Base-by-base conservation (phyloP, 1,284 basidiomycete species). In the Pseudozyma flocculosa region DNA sequence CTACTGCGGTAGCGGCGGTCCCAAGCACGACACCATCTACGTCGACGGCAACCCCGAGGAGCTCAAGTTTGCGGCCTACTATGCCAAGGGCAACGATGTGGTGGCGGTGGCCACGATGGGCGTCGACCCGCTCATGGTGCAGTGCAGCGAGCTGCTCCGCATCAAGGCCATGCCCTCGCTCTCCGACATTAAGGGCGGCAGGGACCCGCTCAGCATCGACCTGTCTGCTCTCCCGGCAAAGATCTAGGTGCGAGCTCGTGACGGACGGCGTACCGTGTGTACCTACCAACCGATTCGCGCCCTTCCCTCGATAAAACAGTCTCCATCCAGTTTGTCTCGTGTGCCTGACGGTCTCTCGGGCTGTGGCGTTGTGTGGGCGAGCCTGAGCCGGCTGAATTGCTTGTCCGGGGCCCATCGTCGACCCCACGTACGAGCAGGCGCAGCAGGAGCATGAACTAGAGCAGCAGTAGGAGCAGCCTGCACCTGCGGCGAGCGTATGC, bases 71-170 rank as follows among this genome's bases (percentile, higher is more conserved):
- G 65, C 69, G n/a, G 75, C 90, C 0, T 94, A 90, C 81, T 93
- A 94, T 78, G 83, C 86, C 41, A 88, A 89, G 78, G 82, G 82
- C 26, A 86, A 86, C 60, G 86, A 87, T 64, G 82, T 94, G 46
- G 84, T 89, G 19, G 91, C 92, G 3, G 88, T 93, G 19, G 86
- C 89, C 1, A 87, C 86, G 82, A 90, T 90, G 88, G 86, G 88
- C 78, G 84, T 84, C 52, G 89, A 90, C 71, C 88, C 91, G 0
- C 82, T 91, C 37, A 88, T 92, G 49, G 83, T 84, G 62, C 88
- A 90, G 79, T 85, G 85, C 3, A 86, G 88, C 17, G 90, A 94
- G 79, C 82, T 96, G 45, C 79, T 95, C 68, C 82, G 88, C 43
- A 79, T 90, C 41, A 86, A 85, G 15, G 81, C 88, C 61, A 93